Conservation (phyloP, 352 stramenopile species). For the Pythium plurisporium region DNA sequence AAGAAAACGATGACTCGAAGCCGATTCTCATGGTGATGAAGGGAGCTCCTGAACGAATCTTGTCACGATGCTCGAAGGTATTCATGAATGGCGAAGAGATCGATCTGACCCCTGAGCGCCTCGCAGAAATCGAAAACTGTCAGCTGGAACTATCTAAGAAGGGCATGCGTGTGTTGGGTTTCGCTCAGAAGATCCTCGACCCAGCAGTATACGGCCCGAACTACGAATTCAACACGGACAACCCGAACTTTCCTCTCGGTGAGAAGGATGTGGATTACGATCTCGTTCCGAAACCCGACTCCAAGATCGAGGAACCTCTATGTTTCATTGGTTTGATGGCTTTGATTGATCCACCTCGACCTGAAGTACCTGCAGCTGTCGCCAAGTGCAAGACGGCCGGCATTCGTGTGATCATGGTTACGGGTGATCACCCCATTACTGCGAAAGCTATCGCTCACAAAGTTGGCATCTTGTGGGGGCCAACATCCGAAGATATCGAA, state of each 20-base stretch:
- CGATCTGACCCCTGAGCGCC: constrained; percentile 90
- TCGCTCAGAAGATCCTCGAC: constrained; percentile 53
- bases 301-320: constrained; percentile 86
- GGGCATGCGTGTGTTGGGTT: constrained; percentile 58
- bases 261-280: constrained; percentile 84
- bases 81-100: constrained; percentile 45
- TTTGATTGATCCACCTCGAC: constrained; percentile 97
- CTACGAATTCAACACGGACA: constrained; percentile 77
- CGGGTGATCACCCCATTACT: constrained; percentile 98
- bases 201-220: constrained; percentile 29
- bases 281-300: constrained; percentile 66
- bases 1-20: constrained; percentile 65
- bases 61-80: constrained; percentile 83
- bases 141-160: constrained; percentile 57
- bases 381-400: constrained; percentile 92
- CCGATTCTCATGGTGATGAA: constrained; percentile 90
- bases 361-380: constrained; percentile 96
- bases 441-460: constrained; percentile 96
- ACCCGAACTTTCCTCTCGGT: constrained; percentile 80
- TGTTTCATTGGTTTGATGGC: constrained; percentile 95
- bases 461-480: constrained; percentile 94
- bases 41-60: constrained; percentile 94
- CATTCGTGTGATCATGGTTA: constrained; percentile 99
- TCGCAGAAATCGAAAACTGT: constrained; percentile 52
- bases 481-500: no score